Conservation (phyloP, 306 rosid species). For the Acacia crassicarpa region DNA sequence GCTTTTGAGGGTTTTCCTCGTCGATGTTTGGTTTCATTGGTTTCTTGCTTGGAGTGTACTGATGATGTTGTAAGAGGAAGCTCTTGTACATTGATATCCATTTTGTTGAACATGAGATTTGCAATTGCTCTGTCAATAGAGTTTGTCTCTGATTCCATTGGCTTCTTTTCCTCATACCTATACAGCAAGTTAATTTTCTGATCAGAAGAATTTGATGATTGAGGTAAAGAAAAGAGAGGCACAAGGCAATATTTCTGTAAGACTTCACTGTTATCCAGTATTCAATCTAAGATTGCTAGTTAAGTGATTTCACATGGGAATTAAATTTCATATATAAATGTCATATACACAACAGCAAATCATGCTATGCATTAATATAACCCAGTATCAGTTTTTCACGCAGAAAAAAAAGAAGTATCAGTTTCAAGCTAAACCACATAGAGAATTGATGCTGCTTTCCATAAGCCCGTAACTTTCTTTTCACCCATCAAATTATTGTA, state of each 20-base stretch:
- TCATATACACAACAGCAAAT: not conserved
- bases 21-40: not conserved
- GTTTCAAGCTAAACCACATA: not conserved
- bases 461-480: not conserved
- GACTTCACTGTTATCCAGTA: not conserved
- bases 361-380: not conserved
- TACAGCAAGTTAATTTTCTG: conserved; percentile 14
- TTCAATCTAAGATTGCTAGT: not conserved
- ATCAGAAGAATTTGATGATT: conserved; percentile 23
- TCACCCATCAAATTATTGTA: not conserved
- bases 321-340: not conserved
- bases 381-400: not conserved
- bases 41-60: conserved; percentile 21
- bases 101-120: conserved; percentile 72
- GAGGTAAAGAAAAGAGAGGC: not conserved
- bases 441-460: not conserved
- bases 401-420: not conserved
- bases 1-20: conserved; percentile 23
- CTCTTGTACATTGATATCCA: conserved; percentile 38
- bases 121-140: conserved; percentile 80
- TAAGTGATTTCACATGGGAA: not conserved
- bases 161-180: conserved; percentile 46
- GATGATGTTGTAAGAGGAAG: conserved; percentile 34
- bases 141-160: conserved; percentile 68
- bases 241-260: not conserved